Evolutionary conservation across 768 basidiomycete genomes (phyloP).

Genomic region (Lactifluus subvellereus): DNA sequence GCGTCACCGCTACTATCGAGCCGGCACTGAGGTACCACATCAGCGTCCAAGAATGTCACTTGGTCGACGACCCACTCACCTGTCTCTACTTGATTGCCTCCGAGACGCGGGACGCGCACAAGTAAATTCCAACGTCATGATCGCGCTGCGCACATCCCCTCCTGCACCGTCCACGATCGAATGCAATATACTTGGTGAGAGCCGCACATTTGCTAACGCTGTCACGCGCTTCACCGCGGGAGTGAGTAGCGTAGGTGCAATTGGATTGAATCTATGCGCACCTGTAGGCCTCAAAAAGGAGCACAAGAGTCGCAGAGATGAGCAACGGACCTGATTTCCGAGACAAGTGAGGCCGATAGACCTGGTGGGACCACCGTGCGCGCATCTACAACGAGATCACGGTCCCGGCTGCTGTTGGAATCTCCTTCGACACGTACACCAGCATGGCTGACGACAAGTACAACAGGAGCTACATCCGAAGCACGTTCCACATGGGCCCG

Average conservation of each 20-base stretch:
- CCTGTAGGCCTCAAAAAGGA: conserved; percentile 1
- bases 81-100: conserved; percentile 34
- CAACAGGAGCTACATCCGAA: conserved; percentile 48
- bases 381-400: conserved; percentile 54
- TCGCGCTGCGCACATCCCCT: conserved; percentile 89
- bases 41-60: conserved; percentile 18
- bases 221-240: conserved; percentile 68
- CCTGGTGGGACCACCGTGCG: conserved; percentile 66
- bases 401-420: conserved; percentile 43
- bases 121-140: conserved; percentile 90
- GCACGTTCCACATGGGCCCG: conserved; percentile 45
- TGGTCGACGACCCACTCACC: conserved; percentile 17
- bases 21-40: conserved; percentile 16
- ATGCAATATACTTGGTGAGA: conserved; percentile 65
- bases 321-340: conserved; percentile 73
- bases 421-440: conserved; percentile 65
- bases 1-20: conserved; percentile 63
- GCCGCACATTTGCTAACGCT: conserved; percentile 31
- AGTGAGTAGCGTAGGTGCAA: conserved; percentile 79
- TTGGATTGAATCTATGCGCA: conserved; percentile 74
- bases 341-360: conserved; percentile 65
- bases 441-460: conserved; percentile 79
- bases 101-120: conserved; percentile 43
- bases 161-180: conserved; percentile 71
- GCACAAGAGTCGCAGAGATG: neutral